Evolutionary conservation across 2,329 filamentous ascomycete genomes (phyloP), one percentile per base, ranked within the genome.

Genomic region (Pleomassaria siparia): DNA sequence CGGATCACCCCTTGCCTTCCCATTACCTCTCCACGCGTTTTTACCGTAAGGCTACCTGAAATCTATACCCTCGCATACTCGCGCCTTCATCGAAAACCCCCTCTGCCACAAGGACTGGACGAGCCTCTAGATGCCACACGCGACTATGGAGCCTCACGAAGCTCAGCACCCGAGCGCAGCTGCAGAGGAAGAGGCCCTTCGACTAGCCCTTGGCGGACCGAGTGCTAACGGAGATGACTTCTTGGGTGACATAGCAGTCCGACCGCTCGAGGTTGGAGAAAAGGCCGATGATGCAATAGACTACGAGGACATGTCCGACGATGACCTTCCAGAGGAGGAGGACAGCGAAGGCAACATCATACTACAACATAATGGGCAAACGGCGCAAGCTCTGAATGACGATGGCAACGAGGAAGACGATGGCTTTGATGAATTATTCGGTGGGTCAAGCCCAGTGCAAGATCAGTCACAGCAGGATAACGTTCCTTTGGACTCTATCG

Each of bases 211-310:
- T 22, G 53, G 58, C 22, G 53, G 50, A n/a, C 57, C 52, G 9
- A 53, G 54, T 1, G 51, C 57, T 18, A 51, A 54, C 2, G 60
- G 56, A n/a, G 55, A 51, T 12, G 26, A 33, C 20, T 59, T 66
- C 20, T 43, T 64, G 7, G 59, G 58, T 4, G 61, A 60, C 25
- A 45, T 71, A 29, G 63, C 64, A 26, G 53, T 52, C 30, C 55
- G 63, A 26, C 64, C 70, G 44, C 69, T 80, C 43, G 75, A 77
- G 43, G 58, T 68, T 43, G 80, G 79, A 16, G 87, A 90, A 69
- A 99, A 99, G 72, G 92, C 91, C 45, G 91, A 91, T 50, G 89
- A 97, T 72, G 94, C 94, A 32, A 75, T 94, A 53, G 94, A 99
- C 66, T 99, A 80, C 60, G 90, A 89, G 66, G 89, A 96, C 64